Base-by-base conservation (phyloP, 192 early-diverging fungal species). In the Coemansia sp. region DNA sequence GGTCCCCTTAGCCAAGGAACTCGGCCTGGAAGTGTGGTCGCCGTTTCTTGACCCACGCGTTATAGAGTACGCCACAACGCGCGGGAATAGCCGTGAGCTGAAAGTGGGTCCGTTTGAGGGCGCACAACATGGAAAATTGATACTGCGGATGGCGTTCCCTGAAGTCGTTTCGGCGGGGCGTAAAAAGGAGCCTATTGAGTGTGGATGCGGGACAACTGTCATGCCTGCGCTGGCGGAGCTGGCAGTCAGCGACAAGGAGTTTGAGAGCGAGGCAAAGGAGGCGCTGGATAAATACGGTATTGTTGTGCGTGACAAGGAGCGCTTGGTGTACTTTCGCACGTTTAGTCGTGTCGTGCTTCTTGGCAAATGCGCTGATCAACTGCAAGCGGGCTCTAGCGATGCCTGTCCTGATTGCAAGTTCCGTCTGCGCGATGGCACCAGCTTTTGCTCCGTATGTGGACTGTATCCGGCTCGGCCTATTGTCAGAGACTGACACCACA, bases 101-200 rank as follows among this genome's bases (percentile, higher is more conserved):
- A 81, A 82, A 64, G 70, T 84, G 17, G 84, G 84, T 53, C 62
- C 76, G 34, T 80, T 79, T 53, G 68, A 63, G 9, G 82, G 81
- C 6, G 27, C 39, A 14, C 32, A 68, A 7, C 85, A 85, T 48
- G 90, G 90, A 5, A 91, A 91, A 67, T 84, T 84, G 29, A 71
- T 88, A 4, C 66, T 91, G 63, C 68, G 90, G 19, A 59, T 68
- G 64, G 90, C 90, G 23, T 89, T 89, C 63, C 89, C 87, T 9
- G 85, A 87, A n/a, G 87, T 85, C 0, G 68, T 81, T 15, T 87
- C 88, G 31, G 84, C 85, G 0, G 88, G 84, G 74, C 71, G 90
- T n/a, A 84, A 71, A 50, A 91, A 91, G 74, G 88, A 88, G 29
- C 89, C 90, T 0, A 87, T 90, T 63, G 90, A 91, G 58, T 80